Conservation (phyloP, 306 rosid species). For the Glycine soja region DNA sequence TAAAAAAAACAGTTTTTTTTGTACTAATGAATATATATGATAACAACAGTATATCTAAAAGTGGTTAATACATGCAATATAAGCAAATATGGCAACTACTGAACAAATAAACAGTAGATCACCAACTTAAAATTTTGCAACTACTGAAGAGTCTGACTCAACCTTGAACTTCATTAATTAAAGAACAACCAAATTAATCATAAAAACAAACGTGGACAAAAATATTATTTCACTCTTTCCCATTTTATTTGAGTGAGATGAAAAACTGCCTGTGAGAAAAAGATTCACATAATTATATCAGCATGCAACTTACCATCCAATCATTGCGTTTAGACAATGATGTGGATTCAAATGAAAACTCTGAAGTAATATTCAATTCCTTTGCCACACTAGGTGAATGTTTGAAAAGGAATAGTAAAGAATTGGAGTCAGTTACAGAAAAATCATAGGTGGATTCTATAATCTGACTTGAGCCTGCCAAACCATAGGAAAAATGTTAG, state of each 20-base stretch:
- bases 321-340: slow-evolving; percentile 62
- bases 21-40: background rate
- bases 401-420: slow-evolving; percentile 80
- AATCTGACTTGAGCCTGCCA: slow-evolving; percentile 74
- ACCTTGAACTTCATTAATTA: slow-evolving; percentile 32
- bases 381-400: slow-evolving; percentile 87
- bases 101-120: slow-evolving; percentile 17
- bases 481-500: slow-evolving; percentile 39
- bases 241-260: slow-evolving; percentile 10
- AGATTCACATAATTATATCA: slow-evolving; percentile 16
- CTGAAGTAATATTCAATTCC: slow-evolving; percentile 68
- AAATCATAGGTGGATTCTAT: slow-evolving; percentile 83
- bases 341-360: slow-evolving; percentile 72
- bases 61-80: slow-evolving; percentile 10
- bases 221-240: slow-evolving; percentile 12
- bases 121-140: slow-evolving; percentile 18
- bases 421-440: slow-evolving; percentile 94
- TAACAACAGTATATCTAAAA: slow-evolving; percentile 8
- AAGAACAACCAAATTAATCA: background rate
- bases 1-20: slow-evolving; percentile 3
- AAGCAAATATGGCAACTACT: slow-evolving; percentile 12
- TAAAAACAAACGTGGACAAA: background rate
- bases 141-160: background rate
- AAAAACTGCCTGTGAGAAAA: slow-evolving; percentile 32
- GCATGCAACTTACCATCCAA: slow-evolving; percentile 72